Conservation (phyloP, 1,139 yeast genomes). For the Nakaseomyces glabratus region DNA sequence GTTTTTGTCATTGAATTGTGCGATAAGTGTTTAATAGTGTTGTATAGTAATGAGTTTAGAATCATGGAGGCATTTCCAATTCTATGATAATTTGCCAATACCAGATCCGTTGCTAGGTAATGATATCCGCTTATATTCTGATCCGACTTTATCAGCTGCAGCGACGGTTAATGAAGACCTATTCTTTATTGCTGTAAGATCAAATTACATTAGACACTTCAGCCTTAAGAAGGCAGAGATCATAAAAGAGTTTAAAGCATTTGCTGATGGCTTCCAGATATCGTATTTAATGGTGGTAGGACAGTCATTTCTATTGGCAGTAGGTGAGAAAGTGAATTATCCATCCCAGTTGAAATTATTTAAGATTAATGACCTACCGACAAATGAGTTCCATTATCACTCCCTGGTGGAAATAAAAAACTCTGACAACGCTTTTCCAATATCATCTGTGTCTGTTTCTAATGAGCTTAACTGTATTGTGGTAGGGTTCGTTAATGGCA, state of each 20-base stretch:
- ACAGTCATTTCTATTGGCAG: conserved; percentile 49
- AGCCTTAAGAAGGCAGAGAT: conserved; percentile 39
- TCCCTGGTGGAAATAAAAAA: conserved; percentile 37
- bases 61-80: conserved; percentile 81
- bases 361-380: conserved; percentile 48
- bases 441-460: conserved; percentile 55
- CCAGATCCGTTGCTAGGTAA: conserved; percentile 71
- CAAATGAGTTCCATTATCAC: conserved; percentile 34
- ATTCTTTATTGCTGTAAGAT: conserved; percentile 51
- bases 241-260: conserved; percentile 48
- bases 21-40: too few relatives aligned
- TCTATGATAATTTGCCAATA: conserved; percentile 77
- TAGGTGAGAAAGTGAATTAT: conserved; percentile 65
- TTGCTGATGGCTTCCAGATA: conserved; percentile 55
- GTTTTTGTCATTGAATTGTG: too few relatives aligned
- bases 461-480: conserved; percentile 58
- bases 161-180: conserved; percentile 41
- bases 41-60: conserved; percentile 41
- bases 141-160: conserved; percentile 58
- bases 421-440: conserved; percentile 61
- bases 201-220: conserved; percentile 52
- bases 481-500: conserved; percentile 82
- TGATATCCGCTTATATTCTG: conserved; percentile 62
- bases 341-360: conserved; percentile 65
- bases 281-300: conserved; percentile 45